phyloP scores from a whole-genome alignment of 2,329 filamentous ascomycete genomes.

The Dactylellina cionopaga region DNA sequence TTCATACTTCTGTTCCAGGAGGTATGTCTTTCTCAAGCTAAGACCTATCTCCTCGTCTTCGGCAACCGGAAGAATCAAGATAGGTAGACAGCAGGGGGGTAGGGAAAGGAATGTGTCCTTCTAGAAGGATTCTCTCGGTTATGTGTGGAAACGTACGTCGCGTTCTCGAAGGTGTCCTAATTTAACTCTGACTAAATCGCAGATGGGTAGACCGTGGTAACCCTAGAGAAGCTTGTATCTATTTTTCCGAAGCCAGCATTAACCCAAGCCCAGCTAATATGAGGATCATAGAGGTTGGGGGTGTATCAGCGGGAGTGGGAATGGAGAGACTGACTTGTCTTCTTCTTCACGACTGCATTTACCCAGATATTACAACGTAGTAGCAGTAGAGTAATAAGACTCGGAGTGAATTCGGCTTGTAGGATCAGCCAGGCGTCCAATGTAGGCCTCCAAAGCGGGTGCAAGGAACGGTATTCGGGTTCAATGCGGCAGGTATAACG shows the following conservation, averaged over 20 bases:
- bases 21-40: conserved; percentile 11
- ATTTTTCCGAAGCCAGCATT: conserved; percentile 51
- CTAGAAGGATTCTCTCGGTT: conserved; percentile 49
- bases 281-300: conserved; percentile 32
- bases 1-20: conserved; percentile 36
- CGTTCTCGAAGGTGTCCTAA: conserved; percentile 48
- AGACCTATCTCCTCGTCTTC: conserved; percentile 21
- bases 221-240: conserved; percentile 46
- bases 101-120: conserved; percentile 16
- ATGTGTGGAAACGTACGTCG: conserved; percentile 24
- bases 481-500: conserved; percentile 34
- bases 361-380: conserved; percentile 45
- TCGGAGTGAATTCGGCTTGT: conserved; percentile 49
- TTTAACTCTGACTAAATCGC: conserved; percentile 41
- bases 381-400: conserved; percentile 12
- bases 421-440: conserved; percentile 12
- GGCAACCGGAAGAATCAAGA: conserved; percentile 52
- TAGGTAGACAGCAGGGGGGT: neutral
- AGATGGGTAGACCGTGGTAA: conserved; percentile 36
- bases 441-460: conserved; percentile 25
- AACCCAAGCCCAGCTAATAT: conserved; percentile 31
- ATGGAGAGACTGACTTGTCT: neutral
- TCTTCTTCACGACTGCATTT: conserved; percentile 23
- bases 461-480: conserved; percentile 21
- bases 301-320: neutral